Evolutionary conservation across 2,329 filamentous ascomycete species (phyloP).

Genomic region (Phyllosticta citrichinensis): DNA sequence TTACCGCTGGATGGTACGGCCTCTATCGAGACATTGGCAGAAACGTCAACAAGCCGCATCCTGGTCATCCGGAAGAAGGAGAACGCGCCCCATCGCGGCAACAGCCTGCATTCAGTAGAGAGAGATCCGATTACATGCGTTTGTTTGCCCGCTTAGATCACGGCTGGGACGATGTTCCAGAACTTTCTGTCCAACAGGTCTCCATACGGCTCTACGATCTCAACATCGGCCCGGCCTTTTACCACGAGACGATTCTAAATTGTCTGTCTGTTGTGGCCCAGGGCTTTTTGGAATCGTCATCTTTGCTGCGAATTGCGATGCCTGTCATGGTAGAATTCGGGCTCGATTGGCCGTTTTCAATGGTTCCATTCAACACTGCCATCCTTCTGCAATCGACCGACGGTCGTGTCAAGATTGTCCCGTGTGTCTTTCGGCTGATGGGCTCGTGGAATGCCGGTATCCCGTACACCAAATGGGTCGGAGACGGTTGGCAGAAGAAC

Average conservation of each 20-base stretch:
- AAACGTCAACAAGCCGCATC: not conserved
- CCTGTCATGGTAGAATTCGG: not conserved
- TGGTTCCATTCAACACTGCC: not conserved
- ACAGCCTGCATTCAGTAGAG: not conserved
- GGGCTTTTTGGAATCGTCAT: not conserved
- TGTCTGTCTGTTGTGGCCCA: not conserved
- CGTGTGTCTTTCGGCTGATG: not conserved
- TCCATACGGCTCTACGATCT: not conserved
- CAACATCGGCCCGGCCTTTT: not conserved
- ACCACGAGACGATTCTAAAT: not conserved
- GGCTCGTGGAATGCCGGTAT: not conserved
- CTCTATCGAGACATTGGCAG: not conserved
- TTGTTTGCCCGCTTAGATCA: not conserved
- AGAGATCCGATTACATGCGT: not conserved
- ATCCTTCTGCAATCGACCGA: not conserved
- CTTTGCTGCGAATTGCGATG: not conserved
- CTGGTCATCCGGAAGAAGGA: not conserved
- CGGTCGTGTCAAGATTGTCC: not conserved
- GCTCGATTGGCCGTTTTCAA: not conserved
- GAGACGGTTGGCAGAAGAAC: not conserved
- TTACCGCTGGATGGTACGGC: not conserved
- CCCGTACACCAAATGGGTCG: not conserved
- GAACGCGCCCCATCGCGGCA: not conserved
- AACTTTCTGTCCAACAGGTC: not conserved
- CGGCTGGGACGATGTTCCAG: not conserved